Conservation (phyloP, 148 eudicot species). For the Heliosperma pusillum region DNA sequence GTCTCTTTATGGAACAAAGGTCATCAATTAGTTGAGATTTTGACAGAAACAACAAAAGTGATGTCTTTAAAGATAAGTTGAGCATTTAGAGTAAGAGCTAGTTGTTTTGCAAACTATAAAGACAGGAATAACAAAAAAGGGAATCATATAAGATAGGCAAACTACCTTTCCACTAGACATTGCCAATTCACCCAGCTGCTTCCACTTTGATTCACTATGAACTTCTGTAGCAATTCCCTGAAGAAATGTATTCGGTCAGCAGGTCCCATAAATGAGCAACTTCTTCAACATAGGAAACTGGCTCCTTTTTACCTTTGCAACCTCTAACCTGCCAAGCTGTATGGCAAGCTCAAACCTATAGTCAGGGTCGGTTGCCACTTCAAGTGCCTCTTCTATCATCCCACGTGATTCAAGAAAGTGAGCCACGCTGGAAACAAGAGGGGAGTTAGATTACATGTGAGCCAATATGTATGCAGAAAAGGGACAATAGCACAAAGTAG, state of each 20-base stretch:
- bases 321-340: constrained; percentile 84
- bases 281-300: background rate
- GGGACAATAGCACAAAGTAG: background rate
- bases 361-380: constrained; percentile 97
- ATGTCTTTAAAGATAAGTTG: background rate
- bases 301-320: constrained; percentile 61
- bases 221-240: constrained; percentile 94
- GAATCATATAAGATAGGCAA: constrained; percentile 7
- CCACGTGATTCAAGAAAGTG: constrained; percentile 94
- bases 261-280: constrained; percentile 4
- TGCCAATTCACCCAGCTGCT: constrained; percentile 97
- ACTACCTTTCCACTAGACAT: constrained; percentile 93
- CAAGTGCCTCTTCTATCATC: constrained; percentile 89
- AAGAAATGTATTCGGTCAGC: constrained; percentile 17
- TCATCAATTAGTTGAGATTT: background rate
- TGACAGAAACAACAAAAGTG: too few relatives aligned
- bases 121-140: background rate
- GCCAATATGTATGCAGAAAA: background rate
- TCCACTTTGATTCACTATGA: constrained; percentile 94
- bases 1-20: background rate
- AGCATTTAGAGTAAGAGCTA: background rate
- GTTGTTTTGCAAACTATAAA: constrained; percentile 4
- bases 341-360: constrained; percentile 98
- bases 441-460: background rate
- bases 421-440: constrained; percentile 58